Conservation (phyloP, 441 rosid genomes). For the Pelargonium myrrhifolium region DNA sequence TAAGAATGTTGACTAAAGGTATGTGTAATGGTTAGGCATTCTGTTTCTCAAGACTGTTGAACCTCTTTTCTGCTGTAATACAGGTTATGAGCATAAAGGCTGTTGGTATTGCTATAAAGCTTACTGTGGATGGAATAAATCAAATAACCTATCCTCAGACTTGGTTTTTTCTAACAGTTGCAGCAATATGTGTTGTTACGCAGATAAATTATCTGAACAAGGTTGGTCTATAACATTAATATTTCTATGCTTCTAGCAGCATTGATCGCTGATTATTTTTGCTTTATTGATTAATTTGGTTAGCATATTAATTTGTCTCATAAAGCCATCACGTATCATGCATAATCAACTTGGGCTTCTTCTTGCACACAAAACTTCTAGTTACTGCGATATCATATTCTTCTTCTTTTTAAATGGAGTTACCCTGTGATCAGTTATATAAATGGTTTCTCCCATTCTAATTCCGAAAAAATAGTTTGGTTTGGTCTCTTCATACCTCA, state of each 20-base stretch:
- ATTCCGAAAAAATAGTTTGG: too few relatives aligned
- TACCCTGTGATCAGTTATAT: too few relatives aligned
- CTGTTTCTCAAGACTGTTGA: not conserved
- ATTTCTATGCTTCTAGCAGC: not conserved
- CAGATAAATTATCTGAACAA: conserved; percentile 66
- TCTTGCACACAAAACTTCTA: not conserved
- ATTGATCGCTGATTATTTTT: not conserved
- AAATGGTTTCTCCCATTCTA: too few relatives aligned
- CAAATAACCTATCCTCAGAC: conserved; percentile 58
- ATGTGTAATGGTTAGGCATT: not conserved
- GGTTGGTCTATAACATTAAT: conserved; percentile 25
- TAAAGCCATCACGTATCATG: not conserved
- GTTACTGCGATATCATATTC: too few relatives aligned
- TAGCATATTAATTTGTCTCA: not conserved
- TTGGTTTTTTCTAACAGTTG: conserved; percentile 57
- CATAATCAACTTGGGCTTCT: not conserved
- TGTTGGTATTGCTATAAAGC: conserved; percentile 61
- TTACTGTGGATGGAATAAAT: conserved; percentile 53
- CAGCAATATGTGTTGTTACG: conserved; percentile 47
- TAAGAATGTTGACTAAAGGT: conserved; percentile 24
- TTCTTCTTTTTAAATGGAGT: too few relatives aligned
- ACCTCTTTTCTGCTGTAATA: not conserved
- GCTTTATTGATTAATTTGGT: not conserved
- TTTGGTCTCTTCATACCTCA: too few relatives aligned
- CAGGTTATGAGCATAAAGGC: conserved; percentile 76